Evolutionary conservation across 441 rosid genomes (phyloP).

Genomic region (Populus tomentosa): DNA sequence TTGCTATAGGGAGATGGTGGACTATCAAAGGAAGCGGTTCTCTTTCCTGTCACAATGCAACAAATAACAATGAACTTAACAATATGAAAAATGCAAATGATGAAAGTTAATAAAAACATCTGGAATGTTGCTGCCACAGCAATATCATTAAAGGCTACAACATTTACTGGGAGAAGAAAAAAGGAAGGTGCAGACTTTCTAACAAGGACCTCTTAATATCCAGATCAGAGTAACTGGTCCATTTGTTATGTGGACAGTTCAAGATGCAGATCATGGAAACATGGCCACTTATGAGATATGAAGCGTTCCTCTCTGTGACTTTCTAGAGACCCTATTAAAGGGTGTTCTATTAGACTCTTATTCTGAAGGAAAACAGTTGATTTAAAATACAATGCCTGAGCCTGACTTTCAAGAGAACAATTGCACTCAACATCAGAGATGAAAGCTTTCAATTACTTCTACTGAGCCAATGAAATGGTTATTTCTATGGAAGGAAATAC

Average conservation of each 20-base stretch:
- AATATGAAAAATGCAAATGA: background rate
- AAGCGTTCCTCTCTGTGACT: background rate
- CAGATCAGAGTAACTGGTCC: background rate
- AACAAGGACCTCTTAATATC: background rate
- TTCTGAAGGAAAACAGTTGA: background rate
- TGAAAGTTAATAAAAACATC: background rate
- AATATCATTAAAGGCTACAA: background rate
- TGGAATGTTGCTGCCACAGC: background rate
- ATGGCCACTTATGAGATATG: background rate
- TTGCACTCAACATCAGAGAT: background rate
- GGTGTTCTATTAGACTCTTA: no score
- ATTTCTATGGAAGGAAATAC: background rate
- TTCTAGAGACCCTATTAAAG: background rate
- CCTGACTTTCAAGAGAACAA: background rate
- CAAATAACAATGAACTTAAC: slow-evolving; percentile 13
- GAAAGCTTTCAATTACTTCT: background rate
- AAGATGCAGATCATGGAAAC: background rate
- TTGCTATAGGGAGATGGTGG: slow-evolving; percentile 94
- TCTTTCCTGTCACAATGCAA: slow-evolving; percentile 46
- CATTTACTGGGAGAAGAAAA: background rate
- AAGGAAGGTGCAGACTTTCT: background rate
- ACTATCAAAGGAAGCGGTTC: slow-evolving; percentile 87
- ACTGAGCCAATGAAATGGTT: background rate
- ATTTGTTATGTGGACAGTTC: background rate
- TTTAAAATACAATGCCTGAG: background rate